Evolutionary conservation across 192 early-diverging fungal species (phyloP), one percentile per base, ranked within the genome.

Genomic region (Globomyces pollinis-pini): DNA sequence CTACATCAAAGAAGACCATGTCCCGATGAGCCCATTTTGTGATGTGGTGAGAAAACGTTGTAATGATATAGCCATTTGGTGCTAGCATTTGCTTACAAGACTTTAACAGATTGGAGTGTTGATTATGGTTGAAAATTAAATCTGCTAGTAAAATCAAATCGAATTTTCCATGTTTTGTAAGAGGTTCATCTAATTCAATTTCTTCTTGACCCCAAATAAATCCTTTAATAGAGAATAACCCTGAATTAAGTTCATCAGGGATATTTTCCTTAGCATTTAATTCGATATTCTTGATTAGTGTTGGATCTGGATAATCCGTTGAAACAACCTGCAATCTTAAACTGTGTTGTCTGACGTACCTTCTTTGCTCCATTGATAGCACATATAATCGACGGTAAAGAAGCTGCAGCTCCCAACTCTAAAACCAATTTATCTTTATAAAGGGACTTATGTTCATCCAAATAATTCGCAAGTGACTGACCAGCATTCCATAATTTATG

Each of bases 401-500:
- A 86, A 16, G 89, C 91, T 2, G 87, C 91, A 3, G 89, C 88
- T 0, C 91, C 90, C 8, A 94, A 69, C 66, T 94, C 91, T 20
- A 94, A 62, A 0, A 91, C 83, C 6, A 63, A 71, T 57, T 88
- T 91, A 39, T 68, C 68, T 1, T 47, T 29, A 7, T 81, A 74
- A 9, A 88, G 55, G 15, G 75, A 66, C 33, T 83, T 83, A 55
- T 85, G 70, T 31, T 71, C 52, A 57, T 96, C 93, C 45, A 96
- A 70, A 62, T 88, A 83, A 49, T 81, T 73, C 28, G 90, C 81
- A 76, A 93, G 80, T 29, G 78, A 79, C 63, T 86, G 84, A 38
- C 88, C 88, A 2, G 91, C 90, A 57, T 96, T 96, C 93, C 93
- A 96, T 26, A 96, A 77, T 38, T 84, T 70, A 63, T 96, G 91